Base-by-base conservation (phyloP, 2,329 filamentous ascomycete species). In the Claviceps digitariae region DNA sequence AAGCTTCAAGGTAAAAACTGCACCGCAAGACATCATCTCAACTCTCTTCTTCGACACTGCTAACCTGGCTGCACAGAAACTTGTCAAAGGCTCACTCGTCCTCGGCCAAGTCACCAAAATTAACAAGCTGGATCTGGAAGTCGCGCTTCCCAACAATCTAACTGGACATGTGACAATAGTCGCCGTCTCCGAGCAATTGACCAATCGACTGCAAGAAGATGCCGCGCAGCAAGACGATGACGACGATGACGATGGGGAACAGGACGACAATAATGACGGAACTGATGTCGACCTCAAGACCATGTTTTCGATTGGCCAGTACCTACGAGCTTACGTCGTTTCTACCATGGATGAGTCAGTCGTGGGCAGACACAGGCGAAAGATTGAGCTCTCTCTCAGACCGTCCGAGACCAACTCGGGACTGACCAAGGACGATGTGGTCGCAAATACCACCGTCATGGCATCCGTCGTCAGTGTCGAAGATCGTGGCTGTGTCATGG, bases 401-500 rank as follows among this genome's bases (percentile, higher is more conserved):
- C 93, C 93, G 2, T 77, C 78, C 55, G 78, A 87, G 57, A 77
- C 88, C 52, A 98, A 98, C 66, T 77, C 78, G 2, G 84, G 87
- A 1, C 73, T 98, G 23, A 74, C 78, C 3, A 78, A 81, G 59
- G 81, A 85, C 43, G 88, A 89, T 61, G 69, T 96, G 10, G 82
- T 93, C 10, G 70, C 78, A 43, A 85, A 95, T 63, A 77, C 75
- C 58, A 90, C 87, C 47, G 73, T 97, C 21, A 94, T 97, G 77
- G 91, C 90, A 2, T 85, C 90, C 0, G 84, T 98, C 27, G 71
- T 79, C 50, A 98, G 91, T 67, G 85, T 94, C n/a, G 91, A 98
- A 68, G 94, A 98, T 62, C 90, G 95, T 63, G 93, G 93, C 57
- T 78, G 93, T 54, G 81, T 97, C 53, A 95, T 98, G 89, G 89